Base-by-base conservation (phyloP, 148 eudicot genomes). In the Amaranthus hypochondriacus region DNA sequence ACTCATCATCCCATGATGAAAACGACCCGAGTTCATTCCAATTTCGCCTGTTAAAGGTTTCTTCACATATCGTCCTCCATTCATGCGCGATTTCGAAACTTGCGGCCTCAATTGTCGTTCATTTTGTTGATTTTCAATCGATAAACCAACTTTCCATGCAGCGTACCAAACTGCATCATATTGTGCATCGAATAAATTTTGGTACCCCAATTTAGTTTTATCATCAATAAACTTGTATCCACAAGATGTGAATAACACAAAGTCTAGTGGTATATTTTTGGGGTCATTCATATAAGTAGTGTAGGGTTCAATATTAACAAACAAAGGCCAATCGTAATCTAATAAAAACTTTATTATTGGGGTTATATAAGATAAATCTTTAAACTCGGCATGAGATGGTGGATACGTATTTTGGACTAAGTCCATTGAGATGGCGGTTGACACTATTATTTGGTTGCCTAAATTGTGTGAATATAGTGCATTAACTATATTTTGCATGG, bases 281-380 rank as follows among this genome's bases (percentile, higher is more conserved):
- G 52, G 56, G 28, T 69, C 48, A 2, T 52, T 13, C 7, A 58
- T 13, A 56, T 66, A 50, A 6, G 71, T 47, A 62, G 73, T 54
- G 61, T 76, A 82, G 2, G 85, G 75, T 73, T 82, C 69, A 13
- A 84, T 67, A 64, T 81, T 84, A 44, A 56, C 79, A 14, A 84
- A 66, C 39, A 84, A 56, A 0, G 84, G 84, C 0, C 78, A 67
- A 13, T 73, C 75, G 10, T 74, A 73, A 21, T 13, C 8, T 2
- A 43, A 47, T 0, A 84, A 70, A 54, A 81, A 81, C 18, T 61
- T 58, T 2, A 82, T 57, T 15, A 84, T 76, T 0, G 80, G 81
- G 0, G 53, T 18, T 53, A 79, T 76, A 65, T 48, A 70, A 0
- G 60, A 21, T 48, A 46, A 6, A 39, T 71, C 73, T 2, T 5